Conservation (phyloP, 2,329 filamentous ascomycete species). For the Aureobasidium sp. region DNA sequence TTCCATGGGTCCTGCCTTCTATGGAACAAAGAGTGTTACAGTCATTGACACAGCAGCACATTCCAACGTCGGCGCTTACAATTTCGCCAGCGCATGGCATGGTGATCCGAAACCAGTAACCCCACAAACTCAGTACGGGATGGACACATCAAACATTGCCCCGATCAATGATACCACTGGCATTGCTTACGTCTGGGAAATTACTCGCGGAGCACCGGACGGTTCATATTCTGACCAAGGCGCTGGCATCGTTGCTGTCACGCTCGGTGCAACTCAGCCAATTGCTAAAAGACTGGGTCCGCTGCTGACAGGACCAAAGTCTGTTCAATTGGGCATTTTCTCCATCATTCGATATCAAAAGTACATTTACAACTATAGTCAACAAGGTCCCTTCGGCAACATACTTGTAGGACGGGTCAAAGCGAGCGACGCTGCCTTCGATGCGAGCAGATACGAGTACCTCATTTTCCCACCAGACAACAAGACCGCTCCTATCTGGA, state of each 20-base stretch:
- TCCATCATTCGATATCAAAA: background rate
- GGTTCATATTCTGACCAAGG: background rate
- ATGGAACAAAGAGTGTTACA: conserved; percentile 9
- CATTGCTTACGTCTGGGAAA: conserved; percentile 14
- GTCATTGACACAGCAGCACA: conserved; percentile 4
- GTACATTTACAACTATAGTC: conserved; percentile 15
- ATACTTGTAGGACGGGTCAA: conserved; percentile 12
- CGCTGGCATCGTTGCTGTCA: conserved; percentile 6
- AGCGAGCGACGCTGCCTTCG: conserved; percentile 9
- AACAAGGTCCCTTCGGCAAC: conserved; percentile 10
- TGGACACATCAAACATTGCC: conserved; percentile 12
- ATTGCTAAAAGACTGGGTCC: conserved; percentile 11
- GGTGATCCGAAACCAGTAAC: conserved; percentile 1
- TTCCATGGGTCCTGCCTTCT: conserved; percentile 13
- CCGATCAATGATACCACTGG: conserved; percentile 11
- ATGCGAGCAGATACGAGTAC: conserved; percentile 12
- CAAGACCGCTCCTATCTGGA: background rate
- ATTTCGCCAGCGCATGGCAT: conserved; percentile 3
- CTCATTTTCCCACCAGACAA: background rate
- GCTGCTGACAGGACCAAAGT: background rate
- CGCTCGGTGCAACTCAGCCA: conserved; percentile 10
- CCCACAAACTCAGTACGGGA: conserved; percentile 11
- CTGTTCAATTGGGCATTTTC: conserved; percentile 1
- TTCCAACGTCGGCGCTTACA: background rate
- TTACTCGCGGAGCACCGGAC: conserved; percentile 11